phyloP scores from a whole-genome alignment of 1,284 basidiomycete genomes.

The Puccinia polysora region DNA sequence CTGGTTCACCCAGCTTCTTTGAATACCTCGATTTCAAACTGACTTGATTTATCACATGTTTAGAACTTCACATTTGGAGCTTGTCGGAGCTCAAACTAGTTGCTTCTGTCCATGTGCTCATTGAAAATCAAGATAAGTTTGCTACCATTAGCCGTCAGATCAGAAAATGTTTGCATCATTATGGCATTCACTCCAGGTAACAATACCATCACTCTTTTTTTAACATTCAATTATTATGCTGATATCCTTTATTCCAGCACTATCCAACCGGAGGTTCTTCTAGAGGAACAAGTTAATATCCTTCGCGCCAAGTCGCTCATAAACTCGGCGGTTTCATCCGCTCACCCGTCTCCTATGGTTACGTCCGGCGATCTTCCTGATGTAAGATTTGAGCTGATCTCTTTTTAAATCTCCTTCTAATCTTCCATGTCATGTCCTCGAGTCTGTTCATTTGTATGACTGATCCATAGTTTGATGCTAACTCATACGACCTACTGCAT shows the following conservation, averaged over 20 bases:
- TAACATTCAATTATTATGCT: neutral
- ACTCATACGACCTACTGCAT: neutral
- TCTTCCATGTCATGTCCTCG: neutral
- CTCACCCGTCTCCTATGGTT: conserved; percentile 1
- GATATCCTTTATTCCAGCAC: conserved; percentile 45
- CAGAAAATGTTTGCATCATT: conserved; percentile 72
- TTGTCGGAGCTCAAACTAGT: conserved; percentile 81
- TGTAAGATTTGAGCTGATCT: neutral
- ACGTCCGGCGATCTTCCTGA: neutral
- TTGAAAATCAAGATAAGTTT: conserved; percentile 65
- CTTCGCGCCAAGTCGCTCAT: neutral
- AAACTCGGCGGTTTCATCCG: neutral
- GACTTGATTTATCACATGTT: neutral
- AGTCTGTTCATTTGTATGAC: neutral
- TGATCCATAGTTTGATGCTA: neutral
- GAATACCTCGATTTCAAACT: neutral
- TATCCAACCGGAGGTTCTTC: conserved; percentile 51
- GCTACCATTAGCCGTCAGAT: conserved; percentile 84
- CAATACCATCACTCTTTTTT: no score
- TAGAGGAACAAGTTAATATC: conserved; percentile 27
- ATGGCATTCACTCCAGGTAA: conserved; percentile 78
- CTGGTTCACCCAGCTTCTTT: neutral
- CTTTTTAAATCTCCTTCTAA: neutral
- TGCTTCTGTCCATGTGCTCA: conserved; percentile 89
- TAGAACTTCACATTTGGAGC: conserved; percentile 86